Conservation (phyloP, 1,139 yeast species). For the Candida dubliniensis region DNA sequence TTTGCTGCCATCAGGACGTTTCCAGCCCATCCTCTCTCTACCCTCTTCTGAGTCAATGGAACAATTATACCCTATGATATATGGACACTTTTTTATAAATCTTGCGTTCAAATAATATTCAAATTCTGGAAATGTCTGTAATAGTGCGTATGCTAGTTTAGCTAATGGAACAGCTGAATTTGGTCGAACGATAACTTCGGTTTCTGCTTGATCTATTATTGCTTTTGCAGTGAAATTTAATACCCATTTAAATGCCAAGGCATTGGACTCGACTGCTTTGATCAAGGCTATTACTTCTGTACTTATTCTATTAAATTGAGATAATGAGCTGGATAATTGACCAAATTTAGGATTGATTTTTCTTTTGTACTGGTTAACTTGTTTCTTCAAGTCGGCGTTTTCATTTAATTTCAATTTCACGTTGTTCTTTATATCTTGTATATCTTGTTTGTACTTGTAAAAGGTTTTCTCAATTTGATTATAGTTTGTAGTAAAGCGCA, state of each 20-base stretch:
- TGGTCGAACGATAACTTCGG: slow-evolving; percentile 82
- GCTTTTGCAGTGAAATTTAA: slow-evolving; percentile 83
- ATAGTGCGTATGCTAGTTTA: slow-evolving; percentile 54
- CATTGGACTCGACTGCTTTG: slow-evolving; percentile 39
- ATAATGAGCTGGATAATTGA: slow-evolving; percentile 72
- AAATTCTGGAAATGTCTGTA: slow-evolving; percentile 63
- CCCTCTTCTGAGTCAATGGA: slow-evolving; percentile 81
- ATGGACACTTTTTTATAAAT: slow-evolving; percentile 88
- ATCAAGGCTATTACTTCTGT: slow-evolving; percentile 52
- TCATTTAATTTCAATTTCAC: slow-evolving; percentile 50
- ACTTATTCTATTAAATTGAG: slow-evolving; percentile 56
- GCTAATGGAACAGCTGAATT: slow-evolving; percentile 82
- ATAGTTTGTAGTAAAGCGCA: slow-evolving; percentile 32
- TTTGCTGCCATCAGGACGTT: slow-evolving; percentile 50
- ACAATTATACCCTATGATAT: slow-evolving; percentile 77
- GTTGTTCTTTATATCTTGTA: slow-evolving; percentile 56
- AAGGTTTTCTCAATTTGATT: slow-evolving; percentile 46
- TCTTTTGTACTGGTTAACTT: slow-evolving; percentile 52
- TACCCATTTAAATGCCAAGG: slow-evolving; percentile 66
- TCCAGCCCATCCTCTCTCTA: slow-evolving; percentile 85
- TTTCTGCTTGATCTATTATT: slow-evolving; percentile 85
- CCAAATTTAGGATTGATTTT: slow-evolving; percentile 88
- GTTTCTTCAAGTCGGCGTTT: slow-evolving; percentile 45
- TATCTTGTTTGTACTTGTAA: slow-evolving; percentile 53
- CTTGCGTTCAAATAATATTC: slow-evolving; percentile 72